Base-by-base conservation (phyloP, 2,329 filamentous ascomycete genomes). In the Cladosporium austrohemisphaericum region DNA sequence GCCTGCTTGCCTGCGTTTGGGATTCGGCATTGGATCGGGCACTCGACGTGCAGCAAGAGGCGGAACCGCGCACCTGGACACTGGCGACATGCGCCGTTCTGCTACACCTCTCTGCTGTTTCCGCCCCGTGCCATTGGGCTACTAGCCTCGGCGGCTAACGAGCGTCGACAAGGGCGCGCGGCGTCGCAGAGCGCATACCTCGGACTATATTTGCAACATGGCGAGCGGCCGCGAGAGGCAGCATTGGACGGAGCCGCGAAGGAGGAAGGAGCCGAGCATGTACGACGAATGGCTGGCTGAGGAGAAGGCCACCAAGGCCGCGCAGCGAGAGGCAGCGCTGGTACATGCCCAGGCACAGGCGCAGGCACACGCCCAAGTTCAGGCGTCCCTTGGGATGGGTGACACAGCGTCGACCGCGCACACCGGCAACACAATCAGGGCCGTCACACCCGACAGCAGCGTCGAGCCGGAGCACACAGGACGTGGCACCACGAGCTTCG, bases 261-360 rank as follows among this genome's bases (percentile, higher is more conserved):
- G 54, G 35, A 50, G 57, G 38, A 62, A 60, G 41, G 56, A 63
- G 53, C 61, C 62, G 38, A 62, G 54, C 28, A 50, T 61, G 53
- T 64, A 65, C 51, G 62, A 65, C 50, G 59, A 63, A 43, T 64
- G 60, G 50, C 58, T 64, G 37, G 59, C 55, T 20, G 55, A 62
- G 47, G 58, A 60, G 19, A 53, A 55, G 16, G 50, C 45, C 29
- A 41, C 37, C 37, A 45, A 47, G 19, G 41, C 41, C 11, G 18
- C 40, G 49, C 41, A 36, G 8, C 36, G 26, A 23, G 35, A 49
- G 45, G 43, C n/a, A n/a, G 19, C 35, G 18, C 13, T 41, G 26
- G 20, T 25, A 26, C 40, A 44, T 8, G 33, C 46, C 16, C 31
- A 50, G 33, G 26, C 22, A 16, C 20, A 36, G 11, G 16, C 36